phyloP scores from a whole-genome alignment of 805 yeast genomes.

The Brettanomyces nanus region DNA sequence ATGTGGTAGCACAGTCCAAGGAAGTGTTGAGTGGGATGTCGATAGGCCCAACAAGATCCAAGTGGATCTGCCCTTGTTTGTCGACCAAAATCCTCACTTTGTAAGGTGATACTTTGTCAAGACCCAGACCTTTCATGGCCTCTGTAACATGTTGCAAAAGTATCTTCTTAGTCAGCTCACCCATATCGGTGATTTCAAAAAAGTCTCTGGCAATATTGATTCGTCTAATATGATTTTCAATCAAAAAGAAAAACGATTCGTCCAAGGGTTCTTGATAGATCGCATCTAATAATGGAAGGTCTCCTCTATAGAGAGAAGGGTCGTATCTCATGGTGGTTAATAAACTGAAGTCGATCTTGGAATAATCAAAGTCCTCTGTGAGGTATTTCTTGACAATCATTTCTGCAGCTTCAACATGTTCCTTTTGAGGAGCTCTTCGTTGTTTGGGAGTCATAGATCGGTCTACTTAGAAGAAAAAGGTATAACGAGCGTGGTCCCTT shows the following conservation, averaged over 20 bases:
- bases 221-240: slow-evolving; percentile 57
- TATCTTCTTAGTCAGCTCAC: slow-evolving; percentile 28
- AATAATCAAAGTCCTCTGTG: slow-evolving; percentile 1
- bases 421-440: background rate
- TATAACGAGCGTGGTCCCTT: too few species aligned
- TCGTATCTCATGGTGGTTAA: slow-evolving; percentile 73
- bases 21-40: slow-evolving; percentile 1
- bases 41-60: slow-evolving; percentile 19
- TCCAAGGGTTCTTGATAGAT: slow-evolving; percentile 18
- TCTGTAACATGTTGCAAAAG: slow-evolving; percentile 35
- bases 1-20: slow-evolving; percentile 21
- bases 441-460: too few species aligned
- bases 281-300: slow-evolving; percentile 17
- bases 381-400: background rate
- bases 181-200: slow-evolving; percentile 36
- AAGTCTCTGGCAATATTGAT: slow-evolving; percentile 43
- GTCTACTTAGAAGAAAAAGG: too few species aligned
- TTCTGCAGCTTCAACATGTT: background rate
- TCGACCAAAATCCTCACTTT: slow-evolving; percentile 41
- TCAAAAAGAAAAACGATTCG: slow-evolving; percentile 43
- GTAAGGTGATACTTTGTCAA: slow-evolving; percentile 29
- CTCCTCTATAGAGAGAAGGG: slow-evolving; percentile 38
- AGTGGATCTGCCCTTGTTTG: slow-evolving; percentile 22
- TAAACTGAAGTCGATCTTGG: slow-evolving; percentile 35
- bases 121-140: slow-evolving; percentile 19